A percentile compares a stretch with the other conserved stretches of the same genome.
These are phyloP conservation scores for Arthrinium phaeospermum DNA, from an alignment of 2,329 filamentous ascomycete species.

Conservation along the genomic window DNA sequence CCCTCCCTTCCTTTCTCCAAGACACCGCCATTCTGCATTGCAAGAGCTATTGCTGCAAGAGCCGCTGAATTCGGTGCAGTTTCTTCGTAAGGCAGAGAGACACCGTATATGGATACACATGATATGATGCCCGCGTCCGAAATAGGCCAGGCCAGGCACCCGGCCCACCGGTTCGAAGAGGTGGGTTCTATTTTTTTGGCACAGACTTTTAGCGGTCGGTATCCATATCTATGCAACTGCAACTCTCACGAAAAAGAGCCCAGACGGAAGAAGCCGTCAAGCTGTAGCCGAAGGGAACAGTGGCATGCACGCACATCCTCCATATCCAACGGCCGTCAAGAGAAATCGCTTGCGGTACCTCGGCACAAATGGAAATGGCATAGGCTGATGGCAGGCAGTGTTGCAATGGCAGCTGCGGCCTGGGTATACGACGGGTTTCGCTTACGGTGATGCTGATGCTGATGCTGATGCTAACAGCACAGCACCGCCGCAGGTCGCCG, in stretches of 20 bases:
- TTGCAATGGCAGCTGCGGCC: not conserved
- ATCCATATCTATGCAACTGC: not conserved
- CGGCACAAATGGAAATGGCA: not conserved
- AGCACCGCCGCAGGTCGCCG: not conserved
- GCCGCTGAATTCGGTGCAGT: not conserved
- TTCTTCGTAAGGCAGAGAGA: not conserved
- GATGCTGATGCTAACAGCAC: not conserved
- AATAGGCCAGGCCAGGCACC: not conserved
- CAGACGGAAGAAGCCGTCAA: not conserved
- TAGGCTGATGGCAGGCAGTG: not conserved
- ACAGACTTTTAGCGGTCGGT: not conserved
- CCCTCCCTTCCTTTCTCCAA: not conserved
- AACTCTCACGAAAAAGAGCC: not conserved
- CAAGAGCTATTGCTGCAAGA: not conserved
- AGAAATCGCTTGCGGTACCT: not conserved
- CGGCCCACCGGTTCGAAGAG: not conserved
- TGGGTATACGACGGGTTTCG: not conserved
- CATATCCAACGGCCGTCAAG: not conserved
- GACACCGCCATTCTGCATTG: not conserved
- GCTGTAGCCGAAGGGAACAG: conserved; percentile 2
- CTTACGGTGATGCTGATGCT: not conserved
- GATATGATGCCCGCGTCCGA: not conserved
- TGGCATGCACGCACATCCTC: conserved; percentile 9
- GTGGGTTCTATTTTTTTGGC: not conserved
- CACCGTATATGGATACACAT: not conserved